Evolutionary conservation across 441 rosid genomes (phyloP), one percentile per base, ranked within the genome.

Genomic region (Kokia cookei): DNA sequence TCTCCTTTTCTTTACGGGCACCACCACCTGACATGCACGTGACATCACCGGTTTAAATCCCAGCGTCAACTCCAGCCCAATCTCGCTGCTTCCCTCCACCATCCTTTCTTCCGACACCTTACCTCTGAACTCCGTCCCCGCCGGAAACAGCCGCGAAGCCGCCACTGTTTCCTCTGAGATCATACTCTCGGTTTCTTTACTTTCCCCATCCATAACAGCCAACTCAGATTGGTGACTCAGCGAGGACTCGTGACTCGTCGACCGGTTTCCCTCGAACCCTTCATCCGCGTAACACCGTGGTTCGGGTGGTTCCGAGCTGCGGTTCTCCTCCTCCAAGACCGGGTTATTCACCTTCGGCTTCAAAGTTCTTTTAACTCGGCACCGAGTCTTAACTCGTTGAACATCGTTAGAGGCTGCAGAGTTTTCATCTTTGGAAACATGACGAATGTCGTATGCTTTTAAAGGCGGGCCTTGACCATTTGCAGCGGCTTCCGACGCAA

Each of bases 361-460:
- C 13, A 63, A 15, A 9, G 84, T 43, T 10, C 80, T 75, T 75
- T 82, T 84, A 75, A 68, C 72, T 50, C 82, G 87, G 78, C 79
- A 75, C 26, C 97, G 90, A 35, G 83, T 63, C 84, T 85, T 93
- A 32, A 51, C 76, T 17, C 84, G 82, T 69, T 75, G 77, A 0
- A 66, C 82, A 53, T 86, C 87, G 65, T 17, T 69, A 3, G 83
- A 73, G 2, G 84, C 86, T 6, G 86, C 87, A 3, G 92, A 85
- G 82, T 78, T 86, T 68, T 88, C 97, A 10, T 88, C 94, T 66
- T 89, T 93, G 1, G 94, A 84, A 62, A 91, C 90, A 79, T 94
- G 99, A 6, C 98, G 94, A 27, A 95, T 88, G 76, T 93, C 98
- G 70, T 82, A 87, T 22, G 88, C 88, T 74, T 91, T 94, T 22